Evolutionary conservation across 257 asterid genomes (phyloP).

Genomic region (Plantago major): DNA sequence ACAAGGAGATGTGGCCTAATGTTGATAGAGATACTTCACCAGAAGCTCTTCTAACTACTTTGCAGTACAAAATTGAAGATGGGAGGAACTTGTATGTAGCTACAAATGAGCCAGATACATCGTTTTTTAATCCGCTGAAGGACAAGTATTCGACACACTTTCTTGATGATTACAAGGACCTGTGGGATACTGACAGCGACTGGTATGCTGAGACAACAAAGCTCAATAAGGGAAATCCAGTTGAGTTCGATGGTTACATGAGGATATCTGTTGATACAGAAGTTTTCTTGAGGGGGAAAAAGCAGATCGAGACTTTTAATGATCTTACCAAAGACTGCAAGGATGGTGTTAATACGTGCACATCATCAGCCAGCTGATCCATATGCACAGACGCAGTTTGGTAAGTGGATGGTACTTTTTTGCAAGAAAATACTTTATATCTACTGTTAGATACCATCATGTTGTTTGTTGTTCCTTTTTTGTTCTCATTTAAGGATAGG

Average conservation of each 20-base stretch:
- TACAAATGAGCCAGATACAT: slow-evolving; percentile 42
- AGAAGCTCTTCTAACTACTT: slow-evolving; percentile 41
- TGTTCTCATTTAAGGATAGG: slow-evolving; percentile 2
- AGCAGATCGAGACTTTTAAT: slow-evolving; percentile 55
- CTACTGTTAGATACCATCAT: slow-evolving; percentile 1
- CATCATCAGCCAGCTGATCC: slow-evolving; percentile 31
- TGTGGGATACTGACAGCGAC: slow-evolving; percentile 55
- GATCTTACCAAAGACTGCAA: slow-evolving; percentile 63
- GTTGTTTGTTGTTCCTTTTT: slow-evolving; percentile 3
- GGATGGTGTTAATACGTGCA: slow-evolving; percentile 63
- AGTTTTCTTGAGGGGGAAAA: slow-evolving; percentile 60
- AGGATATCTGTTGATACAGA: slow-evolving; percentile 58
- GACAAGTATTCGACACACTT: slow-evolving; percentile 59
- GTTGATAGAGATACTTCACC: slow-evolving; percentile 59
- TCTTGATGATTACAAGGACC: slow-evolving; percentile 49
- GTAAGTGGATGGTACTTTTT: slow-evolving; percentile 2
- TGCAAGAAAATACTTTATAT: slow-evolving; percentile 17
- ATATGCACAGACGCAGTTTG: slow-evolving; percentile 6
- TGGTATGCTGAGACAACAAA: slow-evolving; percentile 55
- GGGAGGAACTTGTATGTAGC: slow-evolving; percentile 58
- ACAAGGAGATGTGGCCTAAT: slow-evolving; percentile 66
- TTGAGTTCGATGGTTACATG: slow-evolving; percentile 71
- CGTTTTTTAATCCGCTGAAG: slow-evolving; percentile 57
- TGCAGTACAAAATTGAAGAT: slow-evolving; percentile 47
- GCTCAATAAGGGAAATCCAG: slow-evolving; percentile 51